Percentiles rank a stretch among this genome's conserved stretches.
These are phyloP conservation scores for Amaranthus palmeri DNA, from an alignment of 148 eudicot genomes.

Conservation along the genomic window DNA sequence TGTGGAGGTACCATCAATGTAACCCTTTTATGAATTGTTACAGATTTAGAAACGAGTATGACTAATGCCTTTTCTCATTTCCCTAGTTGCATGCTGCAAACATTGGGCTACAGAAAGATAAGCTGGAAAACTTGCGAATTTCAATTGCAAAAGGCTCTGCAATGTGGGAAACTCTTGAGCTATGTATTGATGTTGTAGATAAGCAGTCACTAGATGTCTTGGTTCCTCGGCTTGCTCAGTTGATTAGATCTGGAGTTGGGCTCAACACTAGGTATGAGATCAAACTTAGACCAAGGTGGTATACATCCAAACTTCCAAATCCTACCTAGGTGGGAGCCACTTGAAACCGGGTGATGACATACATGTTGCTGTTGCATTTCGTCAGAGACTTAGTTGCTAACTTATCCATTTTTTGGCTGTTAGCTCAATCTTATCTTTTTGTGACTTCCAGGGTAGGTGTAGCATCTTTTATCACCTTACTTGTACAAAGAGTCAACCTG, in stretches of 20 bases:
- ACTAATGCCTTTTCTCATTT: constrained; percentile 19
- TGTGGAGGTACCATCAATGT: constrained; percentile 62
- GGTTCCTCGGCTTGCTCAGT: constrained; percentile 86
- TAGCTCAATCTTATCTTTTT: constrained; percentile 10
- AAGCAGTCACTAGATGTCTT: constrained; percentile 66
- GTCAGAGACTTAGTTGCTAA: neutral
- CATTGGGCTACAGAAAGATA: constrained; percentile 84
- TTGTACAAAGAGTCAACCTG: constrained; percentile 81
- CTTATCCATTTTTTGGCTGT: neutral
- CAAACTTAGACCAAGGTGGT: neutral
- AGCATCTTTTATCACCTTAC: constrained; percentile 76
- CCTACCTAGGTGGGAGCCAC: too few relatives aligned
- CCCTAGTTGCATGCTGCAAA: constrained; percentile 82
- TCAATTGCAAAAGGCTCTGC: constrained; percentile 95
- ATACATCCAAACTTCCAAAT: too few relatives aligned
- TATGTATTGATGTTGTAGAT: constrained; percentile 81
- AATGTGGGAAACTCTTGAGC: constrained; percentile 98
- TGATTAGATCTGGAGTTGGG: constrained; percentile 89
- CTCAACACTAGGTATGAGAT: constrained; percentile 77
- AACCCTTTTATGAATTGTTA: constrained; percentile 1
- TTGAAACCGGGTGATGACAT: too few relatives aligned
- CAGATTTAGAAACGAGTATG: constrained; percentile 1
- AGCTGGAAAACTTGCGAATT: constrained; percentile 86
- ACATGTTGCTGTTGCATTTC: too few relatives aligned
- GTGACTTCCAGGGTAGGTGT: constrained; percentile 77